Percentiles rank a stretch among this genome's conserved stretches.
Evolutionary conservation across 306 rosid genomes (phyloP).

Genomic region (Astragalus glycyphyllos): DNA sequence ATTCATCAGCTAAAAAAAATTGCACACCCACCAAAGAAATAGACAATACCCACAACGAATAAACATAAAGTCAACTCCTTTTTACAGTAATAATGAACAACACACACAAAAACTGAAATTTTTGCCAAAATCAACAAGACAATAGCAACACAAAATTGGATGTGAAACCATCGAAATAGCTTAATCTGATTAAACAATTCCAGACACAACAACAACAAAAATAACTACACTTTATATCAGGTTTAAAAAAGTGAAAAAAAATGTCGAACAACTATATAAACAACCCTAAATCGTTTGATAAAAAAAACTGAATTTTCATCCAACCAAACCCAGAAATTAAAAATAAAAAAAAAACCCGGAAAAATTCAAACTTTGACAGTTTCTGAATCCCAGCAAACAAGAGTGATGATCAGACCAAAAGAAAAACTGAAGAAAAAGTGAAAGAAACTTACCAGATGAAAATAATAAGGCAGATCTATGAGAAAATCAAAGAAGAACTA

Average conservation of each 20-base stretch:
- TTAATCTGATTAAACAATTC: conserved; percentile 19
- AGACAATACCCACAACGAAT: conserved; percentile 1
- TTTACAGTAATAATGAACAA: conserved; percentile 44
- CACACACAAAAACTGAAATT: conserved; percentile 12
- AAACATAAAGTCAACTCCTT: conserved; percentile 55
- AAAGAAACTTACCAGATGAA: conserved; percentile 37
- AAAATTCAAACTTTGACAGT: conserved; percentile 42
- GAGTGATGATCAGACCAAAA: conserved; percentile 53
- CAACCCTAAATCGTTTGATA: conserved; percentile 13
- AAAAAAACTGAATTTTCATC: conserved; percentile 19
- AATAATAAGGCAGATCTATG: conserved; percentile 54
- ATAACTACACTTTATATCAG: conserved; percentile 5
- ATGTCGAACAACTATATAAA: conserved; percentile 1
- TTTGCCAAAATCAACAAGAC: conserved; percentile 47
- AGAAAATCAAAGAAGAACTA: conserved; percentile 40
- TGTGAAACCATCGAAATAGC: conserved; percentile 20
- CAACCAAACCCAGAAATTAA: conserved; percentile 27
- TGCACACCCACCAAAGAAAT: conserved; percentile 11
- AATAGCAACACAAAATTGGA: conserved; percentile 40
- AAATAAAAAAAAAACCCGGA: not conserved
- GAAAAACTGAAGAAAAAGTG: conserved; percentile 14
- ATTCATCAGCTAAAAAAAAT: conserved; percentile 26
- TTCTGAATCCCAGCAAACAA: conserved; percentile 42
- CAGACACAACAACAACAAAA: conserved; percentile 36
- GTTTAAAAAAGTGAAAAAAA: not conserved